These are phyloP conservation scores for Globisporangium paroecandrum DNA, from an alignment of 352 stramenopile species.

Conservation along the genomic window DNA sequence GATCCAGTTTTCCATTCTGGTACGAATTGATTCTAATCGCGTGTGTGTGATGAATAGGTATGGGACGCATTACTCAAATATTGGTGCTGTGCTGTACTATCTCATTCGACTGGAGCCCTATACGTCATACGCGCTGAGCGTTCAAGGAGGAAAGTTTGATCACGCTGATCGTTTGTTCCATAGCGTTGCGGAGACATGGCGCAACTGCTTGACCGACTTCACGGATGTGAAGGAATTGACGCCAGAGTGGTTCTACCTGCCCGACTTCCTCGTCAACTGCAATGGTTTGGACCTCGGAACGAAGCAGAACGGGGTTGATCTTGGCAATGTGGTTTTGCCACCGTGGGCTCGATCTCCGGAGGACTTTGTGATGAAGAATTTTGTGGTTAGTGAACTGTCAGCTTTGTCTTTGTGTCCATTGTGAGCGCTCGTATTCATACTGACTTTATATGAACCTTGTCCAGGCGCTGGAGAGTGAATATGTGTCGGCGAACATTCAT, in stretches of 20 bases:
- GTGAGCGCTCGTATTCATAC: not conserved
- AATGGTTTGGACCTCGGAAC: conserved; percentile 82
- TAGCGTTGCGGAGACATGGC: conserved; percentile 88
- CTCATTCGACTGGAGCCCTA: conserved; percentile 99
- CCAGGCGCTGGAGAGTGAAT: conserved; percentile 83
- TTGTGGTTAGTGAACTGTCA: conserved; percentile 44
- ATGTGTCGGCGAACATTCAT: conserved; percentile 78
- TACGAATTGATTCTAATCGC: not conserved
- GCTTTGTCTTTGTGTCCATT: not conserved
- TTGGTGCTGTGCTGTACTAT: conserved; percentile 98
- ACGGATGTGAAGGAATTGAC: conserved; percentile 93
- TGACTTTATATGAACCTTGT: not conserved
- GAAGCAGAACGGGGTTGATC: conserved; percentile 70
- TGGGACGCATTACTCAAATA: conserved; percentile 87
- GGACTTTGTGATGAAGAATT: conserved; percentile 85
- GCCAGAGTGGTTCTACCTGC: conserved; percentile 93
- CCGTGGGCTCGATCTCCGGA: conserved; percentile 80
- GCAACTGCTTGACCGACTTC: conserved; percentile 85
- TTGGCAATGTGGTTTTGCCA: conserved; percentile 95
- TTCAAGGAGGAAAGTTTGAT: conserved; percentile 96
- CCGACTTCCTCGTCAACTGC: conserved; percentile 87
- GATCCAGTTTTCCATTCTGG: not conserved
- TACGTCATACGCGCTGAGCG: conserved; percentile 90
- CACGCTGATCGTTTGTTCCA: conserved; percentile 92
- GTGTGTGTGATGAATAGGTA: conserved; percentile 45